phyloP scores from a whole-genome alignment of 1,284 basidiomycete species.

The Moesziomyces antarcticus region DNA sequence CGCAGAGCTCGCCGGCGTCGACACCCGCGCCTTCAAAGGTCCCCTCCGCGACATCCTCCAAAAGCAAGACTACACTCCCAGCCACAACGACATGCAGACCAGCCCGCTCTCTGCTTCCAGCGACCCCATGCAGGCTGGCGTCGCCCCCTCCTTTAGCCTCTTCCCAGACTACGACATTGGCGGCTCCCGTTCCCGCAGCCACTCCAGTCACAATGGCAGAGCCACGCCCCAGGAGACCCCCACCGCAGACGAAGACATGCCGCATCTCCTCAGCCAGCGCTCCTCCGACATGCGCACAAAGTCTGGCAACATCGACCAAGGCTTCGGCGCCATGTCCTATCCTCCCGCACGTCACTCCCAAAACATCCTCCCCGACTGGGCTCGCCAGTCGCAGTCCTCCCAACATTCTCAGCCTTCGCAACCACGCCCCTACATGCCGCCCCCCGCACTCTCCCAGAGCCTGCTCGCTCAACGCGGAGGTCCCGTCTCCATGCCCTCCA shows the following conservation, averaged over 20 bases:
- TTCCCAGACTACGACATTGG: constrained; percentile 41
- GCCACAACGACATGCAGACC: constrained; percentile 34
- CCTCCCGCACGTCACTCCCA: constrained; percentile 43
- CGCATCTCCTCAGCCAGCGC: constrained; percentile 12
- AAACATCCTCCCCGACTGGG: constrained; percentile 42
- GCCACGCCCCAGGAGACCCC: constrained; percentile 2
- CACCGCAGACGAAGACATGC: constrained; percentile 18
- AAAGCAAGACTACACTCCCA: constrained; percentile 35
- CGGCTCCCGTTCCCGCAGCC: constrained; percentile 13
- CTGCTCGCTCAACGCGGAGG: constrained; percentile 36
- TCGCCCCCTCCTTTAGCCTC: constrained; percentile 36
- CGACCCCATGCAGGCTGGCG: constrained; percentile 44
- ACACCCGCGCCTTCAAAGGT: constrained; percentile 54
- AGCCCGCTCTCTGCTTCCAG: constrained; percentile 35
- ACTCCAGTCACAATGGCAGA: constrained; percentile 12
- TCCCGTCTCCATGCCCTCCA: constrained; percentile 36
- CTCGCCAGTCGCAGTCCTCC: constrained; percentile 36
- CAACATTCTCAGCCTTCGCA: constrained; percentile 16
- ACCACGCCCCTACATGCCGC: constrained; percentile 35
- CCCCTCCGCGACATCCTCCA: constrained; percentile 54
- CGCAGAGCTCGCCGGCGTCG: constrained; percentile 53
- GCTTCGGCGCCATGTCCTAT: constrained; percentile 35
- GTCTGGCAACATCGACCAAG: constrained; percentile 47
- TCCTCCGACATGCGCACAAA: constrained; percentile 33
- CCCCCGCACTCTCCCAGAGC: constrained; percentile 40